A percentile compares a stretch with the other conserved stretches of the same genome.
Conservation (phyloP, 139 green algal species). For the Medakamo hakoo region DNA sequence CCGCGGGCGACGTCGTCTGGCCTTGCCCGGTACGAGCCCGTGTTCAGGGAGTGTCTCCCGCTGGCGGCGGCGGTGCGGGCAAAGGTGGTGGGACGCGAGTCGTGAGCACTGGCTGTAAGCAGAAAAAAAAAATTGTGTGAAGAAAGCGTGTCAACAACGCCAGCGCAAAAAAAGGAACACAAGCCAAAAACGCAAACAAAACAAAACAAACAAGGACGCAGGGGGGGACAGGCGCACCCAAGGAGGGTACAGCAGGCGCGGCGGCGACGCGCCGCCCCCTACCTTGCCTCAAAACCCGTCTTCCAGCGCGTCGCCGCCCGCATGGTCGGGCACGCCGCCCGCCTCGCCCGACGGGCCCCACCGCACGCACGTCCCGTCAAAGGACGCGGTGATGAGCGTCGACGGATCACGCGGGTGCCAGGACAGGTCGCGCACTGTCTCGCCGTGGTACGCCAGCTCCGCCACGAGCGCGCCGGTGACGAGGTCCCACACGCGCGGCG, state of each 20-base stretch:
- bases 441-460: constrained; percentile 31
- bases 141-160: too few relatives aligned
- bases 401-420: constrained; percentile 75
- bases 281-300: background rate
- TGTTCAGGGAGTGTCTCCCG: too few relatives aligned
- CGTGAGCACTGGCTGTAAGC: too few relatives aligned
- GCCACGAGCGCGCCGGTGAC: constrained; percentile 42
- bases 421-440: constrained; percentile 65
- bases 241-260: too few relatives aligned
- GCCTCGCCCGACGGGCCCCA: background rate
- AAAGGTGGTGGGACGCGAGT: too few relatives aligned
- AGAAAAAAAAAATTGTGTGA: too few relatives aligned
- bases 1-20: too few relatives aligned
- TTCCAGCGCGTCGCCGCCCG: background rate
- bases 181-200: background rate
- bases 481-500: constrained; percentile 64
- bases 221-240: too few relatives aligned
- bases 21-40: too few relatives aligned
- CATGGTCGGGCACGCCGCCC: background rate
- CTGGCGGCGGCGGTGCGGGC: too few relatives aligned
- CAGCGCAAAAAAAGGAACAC: background rate
- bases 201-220: background rate
- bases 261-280: too few relatives aligned
- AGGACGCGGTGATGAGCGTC: constrained; percentile 12
- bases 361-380: background rate